Conservation (phyloP, 257 asterid species). For the Jasminum sambac region DNA sequence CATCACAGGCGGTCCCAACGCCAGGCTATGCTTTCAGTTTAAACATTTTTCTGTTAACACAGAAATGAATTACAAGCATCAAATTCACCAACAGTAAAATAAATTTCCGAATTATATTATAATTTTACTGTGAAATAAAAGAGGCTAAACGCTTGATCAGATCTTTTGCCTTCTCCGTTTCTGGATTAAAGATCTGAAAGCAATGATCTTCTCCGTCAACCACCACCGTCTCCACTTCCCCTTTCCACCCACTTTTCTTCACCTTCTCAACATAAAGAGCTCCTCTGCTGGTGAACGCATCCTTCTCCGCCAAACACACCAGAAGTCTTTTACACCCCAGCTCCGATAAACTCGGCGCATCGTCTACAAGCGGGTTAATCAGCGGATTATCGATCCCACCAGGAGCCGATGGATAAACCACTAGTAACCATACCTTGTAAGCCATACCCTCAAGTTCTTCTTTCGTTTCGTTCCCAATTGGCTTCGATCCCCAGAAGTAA, state of each 20-base stretch:
- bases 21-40: too few species aligned
- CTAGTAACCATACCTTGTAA: neutral
- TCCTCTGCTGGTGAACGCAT: constrained; percentile 5
- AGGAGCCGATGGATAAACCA: constrained; percentile 9
- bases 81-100: too few species aligned
- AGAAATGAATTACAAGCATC: too few species aligned
- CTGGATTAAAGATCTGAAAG: constrained; percentile 15
- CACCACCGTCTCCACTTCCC: constrained; percentile 24
- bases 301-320: constrained; percentile 27
- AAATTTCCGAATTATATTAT: too few species aligned
- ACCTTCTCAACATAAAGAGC: constrained; percentile 22
- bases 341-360: constrained; percentile 13
- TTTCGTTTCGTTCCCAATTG: constrained; percentile 20
- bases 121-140: constrained; percentile 5
- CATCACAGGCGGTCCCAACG: too few species aligned
- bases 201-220: constrained; percentile 33
- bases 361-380: constrained; percentile 27
- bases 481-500: constrained; percentile 29
- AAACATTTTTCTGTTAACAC: too few species aligned
- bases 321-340: constrained; percentile 23
- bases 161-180: constrained; percentile 24
- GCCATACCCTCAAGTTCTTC: constrained; percentile 1
- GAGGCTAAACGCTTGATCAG: constrained; percentile 19
- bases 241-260: constrained; percentile 28
- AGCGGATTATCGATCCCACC: constrained; percentile 23